Conservation (phyloP, 139 green algal species). For the Ettlia oleoabundans region DNA sequence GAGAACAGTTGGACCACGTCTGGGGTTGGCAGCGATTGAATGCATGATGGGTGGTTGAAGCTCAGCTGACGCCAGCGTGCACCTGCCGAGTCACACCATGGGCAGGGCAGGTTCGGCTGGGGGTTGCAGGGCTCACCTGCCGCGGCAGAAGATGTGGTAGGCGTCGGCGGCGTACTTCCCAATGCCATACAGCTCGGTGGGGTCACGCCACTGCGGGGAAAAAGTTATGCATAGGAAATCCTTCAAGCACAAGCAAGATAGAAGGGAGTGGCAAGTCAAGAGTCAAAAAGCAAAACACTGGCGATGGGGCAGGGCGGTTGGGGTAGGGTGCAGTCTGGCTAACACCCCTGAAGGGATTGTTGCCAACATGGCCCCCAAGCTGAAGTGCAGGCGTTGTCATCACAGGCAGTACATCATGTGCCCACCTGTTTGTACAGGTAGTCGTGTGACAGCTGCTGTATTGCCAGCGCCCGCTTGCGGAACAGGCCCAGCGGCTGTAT, state of each 20-base stretch:
- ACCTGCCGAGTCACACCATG: too few species aligned
- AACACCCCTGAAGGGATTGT: background rate
- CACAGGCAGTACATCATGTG: too few species aligned
- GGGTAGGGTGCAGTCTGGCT: background rate
- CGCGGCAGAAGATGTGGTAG: slow-evolving; percentile 91
- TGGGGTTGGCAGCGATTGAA: too few species aligned
- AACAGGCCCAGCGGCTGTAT: slow-evolving; percentile 87
- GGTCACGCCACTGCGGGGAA: slow-evolving; percentile 74
- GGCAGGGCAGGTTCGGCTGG: too few species aligned
- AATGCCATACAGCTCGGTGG: slow-evolving; percentile 82
- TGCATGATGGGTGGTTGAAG: too few species aligned
- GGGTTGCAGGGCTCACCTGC: too few species aligned
- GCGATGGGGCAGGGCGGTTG: background rate
- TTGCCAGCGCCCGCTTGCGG: slow-evolving; percentile 71
- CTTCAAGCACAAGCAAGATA: background rate
- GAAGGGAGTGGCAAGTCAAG: too few species aligned
- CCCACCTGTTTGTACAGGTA: slow-evolving; percentile 77
- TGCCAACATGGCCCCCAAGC: too few species aligned
- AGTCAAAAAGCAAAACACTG: too few species aligned
- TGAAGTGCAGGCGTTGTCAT: too few species aligned
- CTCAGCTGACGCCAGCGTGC: too few species aligned
- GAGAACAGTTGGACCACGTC: too few species aligned
- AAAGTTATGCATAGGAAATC: background rate
- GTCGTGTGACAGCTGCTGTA: slow-evolving; percentile 83
- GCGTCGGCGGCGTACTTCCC: slow-evolving; percentile 91